Evolutionary conservation across 495 filamentous ascomycete genomes (phyloP), one percentile per base, ranked within the genome.

Genomic region (Trichocladium antarcticum): DNA sequence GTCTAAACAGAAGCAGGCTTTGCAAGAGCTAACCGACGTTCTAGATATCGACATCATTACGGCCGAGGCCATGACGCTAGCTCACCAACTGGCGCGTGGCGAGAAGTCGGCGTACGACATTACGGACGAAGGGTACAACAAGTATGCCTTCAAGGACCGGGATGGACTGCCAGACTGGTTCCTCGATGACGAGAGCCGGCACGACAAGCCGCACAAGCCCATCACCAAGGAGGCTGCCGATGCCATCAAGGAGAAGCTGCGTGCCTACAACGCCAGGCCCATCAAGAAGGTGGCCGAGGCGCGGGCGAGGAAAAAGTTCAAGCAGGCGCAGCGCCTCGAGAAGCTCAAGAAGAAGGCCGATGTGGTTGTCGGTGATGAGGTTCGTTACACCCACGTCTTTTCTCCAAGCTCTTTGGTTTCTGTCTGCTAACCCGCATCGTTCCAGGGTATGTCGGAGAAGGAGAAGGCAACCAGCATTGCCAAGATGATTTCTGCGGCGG

Each of bases 221-320:
- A 89, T 93, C 58, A 89, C 81, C 45, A 89, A 88, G 56, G 87
- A 87, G 14, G 93, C 83, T 0, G 90, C 93, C 2, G 74, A 75
- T 19, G 92, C 92, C n/a, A 95, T 97, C 71, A 87, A 89, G 65
- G 92, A 95, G 58, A 97, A 97, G 72, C 64, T 83, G 60, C 84
- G 89, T 5, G 89, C 93, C 2, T 78, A 95, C 53, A 99, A 99
- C 63, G 92, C 90, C 11, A 81, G 92, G 31, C 92, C 92, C 0
- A 97, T 97, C 78, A 99, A 99, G 80, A 99, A 99, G 72, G 92
- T 99, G 16, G 81, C 85, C 55, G 92, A 99, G 65, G 92, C 92
- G 19, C 87, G 89, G 68, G 89, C 87, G 27, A 75, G 92, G 37
- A 97, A 97, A 78, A 96, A 95, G 75, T 84, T 95, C 65, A 93